Evolutionary conservation across 768 basidiomycete genomes (phyloP).

Genomic region (Hericium coralloides): DNA sequence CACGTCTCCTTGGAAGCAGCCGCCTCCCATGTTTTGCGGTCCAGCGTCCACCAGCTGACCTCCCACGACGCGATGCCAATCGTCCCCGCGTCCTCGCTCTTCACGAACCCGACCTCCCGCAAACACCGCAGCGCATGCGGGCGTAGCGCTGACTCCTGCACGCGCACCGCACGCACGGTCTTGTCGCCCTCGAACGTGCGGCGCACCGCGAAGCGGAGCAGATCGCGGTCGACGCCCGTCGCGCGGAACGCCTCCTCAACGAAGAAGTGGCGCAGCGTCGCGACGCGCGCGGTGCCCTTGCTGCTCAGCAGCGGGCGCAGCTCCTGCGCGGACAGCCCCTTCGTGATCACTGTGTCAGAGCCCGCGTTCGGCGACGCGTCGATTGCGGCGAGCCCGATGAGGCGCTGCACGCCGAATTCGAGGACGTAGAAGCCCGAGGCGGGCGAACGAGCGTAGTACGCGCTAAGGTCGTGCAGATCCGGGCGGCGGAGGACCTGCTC

Average conservation of each 20-base stretch:
- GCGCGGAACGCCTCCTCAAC: slow-evolving; percentile 56
- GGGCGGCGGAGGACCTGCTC: slow-evolving; percentile 41
- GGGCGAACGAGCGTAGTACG: slow-evolving; percentile 50
- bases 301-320: slow-evolving; percentile 12
- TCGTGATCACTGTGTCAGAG: slow-evolving; percentile 20
- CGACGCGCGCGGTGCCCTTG: slow-evolving; percentile 38
- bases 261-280: slow-evolving; percentile 66
- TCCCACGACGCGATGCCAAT: slow-evolving; percentile 57
- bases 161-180: slow-evolving; percentile 37
- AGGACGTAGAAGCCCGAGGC: slow-evolving; percentile 67
- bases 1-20: neutral
- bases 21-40: slow-evolving; percentile 34
- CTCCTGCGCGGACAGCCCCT: slow-evolving; percentile 12
- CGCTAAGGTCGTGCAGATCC: slow-evolving; percentile 44
- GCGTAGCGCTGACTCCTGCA: slow-evolving; percentile 40
- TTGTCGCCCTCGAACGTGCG: slow-evolving; percentile 43
- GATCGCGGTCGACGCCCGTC: slow-evolving; percentile 51
- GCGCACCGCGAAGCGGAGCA: slow-evolving; percentile 49
- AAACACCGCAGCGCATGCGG: slow-evolving; percentile 40
- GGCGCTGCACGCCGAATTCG: slow-evolving; percentile 39
- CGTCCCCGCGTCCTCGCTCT: slow-evolving; percentile 32
- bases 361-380: slow-evolving; percentile 46
- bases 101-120: slow-evolving; percentile 37
- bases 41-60: slow-evolving; percentile 32
- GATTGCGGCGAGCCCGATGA: slow-evolving; percentile 63